Conservation (phyloP, 2,329 filamentous ascomycete species). For the Clarireedia sp. region DNA sequence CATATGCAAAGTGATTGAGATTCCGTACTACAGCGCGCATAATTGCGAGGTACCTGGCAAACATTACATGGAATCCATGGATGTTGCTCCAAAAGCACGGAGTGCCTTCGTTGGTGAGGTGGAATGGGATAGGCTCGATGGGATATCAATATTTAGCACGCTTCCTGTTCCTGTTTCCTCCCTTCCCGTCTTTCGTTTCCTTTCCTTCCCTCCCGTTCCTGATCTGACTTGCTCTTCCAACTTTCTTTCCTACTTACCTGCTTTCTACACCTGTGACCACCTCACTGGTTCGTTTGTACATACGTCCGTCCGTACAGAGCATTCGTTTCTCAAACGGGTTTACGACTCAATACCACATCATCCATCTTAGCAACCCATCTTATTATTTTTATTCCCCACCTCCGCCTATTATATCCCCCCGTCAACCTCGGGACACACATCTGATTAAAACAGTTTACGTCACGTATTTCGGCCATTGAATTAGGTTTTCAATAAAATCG, state of each 20-base stretch:
- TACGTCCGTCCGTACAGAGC: too few relatives aligned
- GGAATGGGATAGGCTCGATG: neutral
- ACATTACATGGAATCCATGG: too few relatives aligned
- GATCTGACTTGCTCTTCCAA: neutral
- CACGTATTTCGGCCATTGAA: too few relatives aligned
- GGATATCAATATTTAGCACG: too few relatives aligned
- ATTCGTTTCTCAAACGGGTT: too few relatives aligned
- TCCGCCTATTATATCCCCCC: slow-evolving; percentile 7
- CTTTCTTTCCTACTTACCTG: neutral
- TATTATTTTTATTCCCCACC: neutral
- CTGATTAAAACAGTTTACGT: slow-evolving; percentile 2
- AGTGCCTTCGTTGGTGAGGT: neutral
- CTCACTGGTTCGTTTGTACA: neutral
- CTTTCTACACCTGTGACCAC: neutral
- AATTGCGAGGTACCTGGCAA: too few relatives aligned
- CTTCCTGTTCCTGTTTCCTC: neutral
- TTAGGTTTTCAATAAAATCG: neutral
- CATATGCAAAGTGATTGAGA: neutral
- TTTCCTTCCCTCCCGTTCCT: neutral
- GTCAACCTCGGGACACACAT: neutral
- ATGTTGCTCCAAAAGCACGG: neutral
- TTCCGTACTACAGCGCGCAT: neutral
- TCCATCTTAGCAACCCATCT: slow-evolving; percentile 13
- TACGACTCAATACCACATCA: too few relatives aligned
- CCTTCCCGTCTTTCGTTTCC: neutral